Base-by-base conservation (phyloP, 1,284 basidiomycete genomes). In the Neotropicomus parvogracilis region DNA sequence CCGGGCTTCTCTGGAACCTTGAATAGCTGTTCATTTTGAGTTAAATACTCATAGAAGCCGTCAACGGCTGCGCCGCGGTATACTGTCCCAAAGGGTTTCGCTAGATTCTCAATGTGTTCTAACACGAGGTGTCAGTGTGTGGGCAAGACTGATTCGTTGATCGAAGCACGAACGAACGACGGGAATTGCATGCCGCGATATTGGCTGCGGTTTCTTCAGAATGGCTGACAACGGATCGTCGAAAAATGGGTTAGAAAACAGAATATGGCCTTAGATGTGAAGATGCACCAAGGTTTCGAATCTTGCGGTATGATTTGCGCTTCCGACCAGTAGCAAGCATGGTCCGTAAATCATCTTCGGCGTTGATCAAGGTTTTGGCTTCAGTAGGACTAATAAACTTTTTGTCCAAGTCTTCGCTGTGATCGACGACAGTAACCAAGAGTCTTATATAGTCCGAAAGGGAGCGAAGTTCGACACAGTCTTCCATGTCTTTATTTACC, bases 21-120 rank as follows among this genome's bases (percentile, higher is more conserved):
- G 41, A 60, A 60, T 20, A 35, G 9, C 4, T 21, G 32, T 24
- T 57, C 39, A 24, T 50, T 59, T 5, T 33, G 5, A 12, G 38
- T 46, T 31, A 59, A 21, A 33, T 61, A 59, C 6, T 60, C 47
- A 24, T 49, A 40, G 36, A 59, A 57, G 1, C 52, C 56, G 3
- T 56, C 52, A 2, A 49, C 47, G 13, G 58, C 55, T 4, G 31
- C 49, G 1, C 55, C 58, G 5, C 4, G 21, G n/a, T 46, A 55
- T 14, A 17, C 20, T 38, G 13, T 27, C 13, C 14, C 11, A 24
- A 55, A 55, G 11, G 54, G 45, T 1, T 6, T 6, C 2, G n/a
- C 10, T 6, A n/a, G 24, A 42, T 20, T n/a, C n/a, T n/a, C n/a
- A n/a, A n/a, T n/a, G n/a, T n/a, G n/a, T n/a, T n/a, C n/a, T n/a